A percentile compares a stretch with the other conserved stretches of the same genome.
Evolutionary conservation across 441 rosid genomes (phyloP).

Genomic region (Pelargonium australe): DNA sequence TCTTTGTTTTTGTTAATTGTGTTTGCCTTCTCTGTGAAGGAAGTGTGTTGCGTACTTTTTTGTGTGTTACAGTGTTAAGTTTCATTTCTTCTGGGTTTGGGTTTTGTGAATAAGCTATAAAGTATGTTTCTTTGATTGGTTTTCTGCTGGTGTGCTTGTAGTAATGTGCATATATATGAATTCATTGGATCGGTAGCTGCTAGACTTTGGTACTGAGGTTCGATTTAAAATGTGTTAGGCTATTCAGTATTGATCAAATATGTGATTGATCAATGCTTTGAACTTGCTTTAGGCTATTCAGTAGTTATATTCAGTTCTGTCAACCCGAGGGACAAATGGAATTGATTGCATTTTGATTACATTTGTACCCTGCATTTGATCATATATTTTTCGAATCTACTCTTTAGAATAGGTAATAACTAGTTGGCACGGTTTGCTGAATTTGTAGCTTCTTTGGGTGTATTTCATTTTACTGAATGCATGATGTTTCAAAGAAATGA

Average conservation of each 20-base stretch:
- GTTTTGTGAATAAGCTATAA: slow-evolving; percentile 3
- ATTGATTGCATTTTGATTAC: neutral
- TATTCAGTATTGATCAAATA: too few species aligned
- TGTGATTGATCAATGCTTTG: neutral
- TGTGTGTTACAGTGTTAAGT: neutral
- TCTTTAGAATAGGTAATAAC: neutral
- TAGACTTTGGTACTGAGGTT: neutral
- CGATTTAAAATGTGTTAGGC: too few species aligned
- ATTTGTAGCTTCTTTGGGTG: neutral
- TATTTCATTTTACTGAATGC: neutral
- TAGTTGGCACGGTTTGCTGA: neutral
- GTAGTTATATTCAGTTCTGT: neutral
- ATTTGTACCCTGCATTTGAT: slow-evolving; percentile 2
- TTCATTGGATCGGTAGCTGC: neutral
- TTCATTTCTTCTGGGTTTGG: slow-evolving; percentile 7
- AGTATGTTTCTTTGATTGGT: neutral
- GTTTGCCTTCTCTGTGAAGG: slow-evolving; percentile 1
- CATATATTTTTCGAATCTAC: neutral
- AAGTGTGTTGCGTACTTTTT: slow-evolving; percentile 1
- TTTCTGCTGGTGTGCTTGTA: slow-evolving; percentile 2
- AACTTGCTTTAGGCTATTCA: neutral
- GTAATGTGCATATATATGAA: neutral
- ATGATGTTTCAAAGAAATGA: neutral
- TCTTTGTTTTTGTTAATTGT: too few species aligned
- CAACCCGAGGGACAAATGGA: neutral